Conservation (phyloP, 495 filamentous ascomycete genomes). For the Xylaria grammica region DNA sequence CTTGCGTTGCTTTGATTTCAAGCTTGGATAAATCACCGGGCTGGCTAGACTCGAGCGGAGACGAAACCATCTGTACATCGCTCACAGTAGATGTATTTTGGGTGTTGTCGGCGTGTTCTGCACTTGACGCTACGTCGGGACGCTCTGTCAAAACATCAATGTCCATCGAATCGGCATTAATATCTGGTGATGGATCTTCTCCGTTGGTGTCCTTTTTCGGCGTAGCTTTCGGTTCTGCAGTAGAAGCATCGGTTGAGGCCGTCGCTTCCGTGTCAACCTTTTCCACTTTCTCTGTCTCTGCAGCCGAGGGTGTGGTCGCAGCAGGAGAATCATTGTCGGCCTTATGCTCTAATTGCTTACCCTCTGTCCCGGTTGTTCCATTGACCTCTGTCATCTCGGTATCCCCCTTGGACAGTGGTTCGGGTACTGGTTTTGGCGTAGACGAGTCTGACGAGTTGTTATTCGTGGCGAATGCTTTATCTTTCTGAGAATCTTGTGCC, state of each 20-base stretch:
- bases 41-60: constrained; percentile 32
- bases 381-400: constrained; percentile 42
- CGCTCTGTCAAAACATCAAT: constrained; percentile 35
- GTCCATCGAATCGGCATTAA: constrained; percentile 33
- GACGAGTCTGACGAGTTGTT: constrained; percentile 25
- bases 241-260: constrained; percentile 16
- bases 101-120: constrained; percentile 28
- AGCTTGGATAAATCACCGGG: constrained; percentile 36
- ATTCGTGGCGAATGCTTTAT: constrained; percentile 27
- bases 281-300: constrained; percentile 4
- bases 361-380: constrained; percentile 20
- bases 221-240: constrained; percentile 9
- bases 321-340: background rate
- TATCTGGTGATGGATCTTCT: constrained; percentile 2
- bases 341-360: constrained; percentile 10
- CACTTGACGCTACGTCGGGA: constrained; percentile 10
- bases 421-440: constrained; percentile 16
- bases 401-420: constrained; percentile 19
- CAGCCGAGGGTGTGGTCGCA: background rate
- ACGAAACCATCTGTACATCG: constrained; percentile 30
- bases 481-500: constrained; percentile 25
- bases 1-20: constrained; percentile 35
- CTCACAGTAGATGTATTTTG: constrained; percentile 36
- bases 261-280: constrained; percentile 15
- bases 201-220: constrained; percentile 6